Evolutionary conservation across 2,329 filamentous ascomycete species (phyloP).

Genomic region (Cryphonectria carpinicola): DNA sequence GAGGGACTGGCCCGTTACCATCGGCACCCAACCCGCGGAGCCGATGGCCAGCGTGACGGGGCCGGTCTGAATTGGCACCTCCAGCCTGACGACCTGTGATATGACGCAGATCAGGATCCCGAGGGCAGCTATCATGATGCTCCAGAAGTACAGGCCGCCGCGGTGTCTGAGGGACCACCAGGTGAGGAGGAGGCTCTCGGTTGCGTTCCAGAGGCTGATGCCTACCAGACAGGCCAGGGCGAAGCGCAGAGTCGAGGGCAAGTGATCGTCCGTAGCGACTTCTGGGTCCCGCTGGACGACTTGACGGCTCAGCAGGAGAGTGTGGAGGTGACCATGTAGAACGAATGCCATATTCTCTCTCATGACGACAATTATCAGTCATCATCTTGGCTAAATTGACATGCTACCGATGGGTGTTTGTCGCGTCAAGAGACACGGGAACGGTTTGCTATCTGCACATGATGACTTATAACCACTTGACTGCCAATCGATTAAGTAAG

Average conservation of each 20-base stretch:
- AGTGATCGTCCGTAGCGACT: no score
- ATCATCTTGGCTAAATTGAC: neutral
- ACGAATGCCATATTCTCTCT: neutral
- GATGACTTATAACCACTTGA: neutral
- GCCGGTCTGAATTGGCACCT: neutral
- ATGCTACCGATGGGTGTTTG: neutral
- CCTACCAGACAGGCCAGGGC: conserved; percentile 14
- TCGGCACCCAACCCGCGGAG: conserved; percentile 51
- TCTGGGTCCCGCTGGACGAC: neutral
- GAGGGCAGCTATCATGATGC: conserved; percentile 12
- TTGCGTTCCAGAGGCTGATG: conserved; percentile 18
- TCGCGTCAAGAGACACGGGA: neutral
- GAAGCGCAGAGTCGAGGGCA: conserved; percentile 9
- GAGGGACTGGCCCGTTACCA: conserved; percentile 61
- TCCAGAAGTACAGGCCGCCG: conserved; percentile 19
- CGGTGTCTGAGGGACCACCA: conserved; percentile 20
- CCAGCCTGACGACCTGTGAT: conserved; percentile 21
- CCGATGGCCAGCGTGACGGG: conserved; percentile 11
- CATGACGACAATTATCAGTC: neutral
- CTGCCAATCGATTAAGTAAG: neutral
- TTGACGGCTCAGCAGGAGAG: neutral
- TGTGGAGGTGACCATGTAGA: neutral
- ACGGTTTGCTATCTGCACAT: neutral
- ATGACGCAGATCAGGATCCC: conserved; percentile 16
- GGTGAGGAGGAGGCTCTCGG: conserved; percentile 21